Conservation (phyloP, 495 filamentous ascomycete genomes). For the Tuber magnatum region DNA sequence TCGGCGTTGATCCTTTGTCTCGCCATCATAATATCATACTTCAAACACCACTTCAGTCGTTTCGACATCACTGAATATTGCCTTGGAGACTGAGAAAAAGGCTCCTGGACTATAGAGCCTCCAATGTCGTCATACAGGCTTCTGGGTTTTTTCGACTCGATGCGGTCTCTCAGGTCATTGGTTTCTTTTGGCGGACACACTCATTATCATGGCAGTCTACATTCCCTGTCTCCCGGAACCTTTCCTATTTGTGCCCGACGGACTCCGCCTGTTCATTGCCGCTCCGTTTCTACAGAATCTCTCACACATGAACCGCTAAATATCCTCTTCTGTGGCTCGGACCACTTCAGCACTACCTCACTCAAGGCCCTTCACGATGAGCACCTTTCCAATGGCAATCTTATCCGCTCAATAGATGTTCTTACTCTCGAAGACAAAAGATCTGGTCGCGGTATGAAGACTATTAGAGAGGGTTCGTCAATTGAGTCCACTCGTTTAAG, state of each 20-base stretch:
- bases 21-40: background rate
- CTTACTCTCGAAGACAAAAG: conserved; percentile 71
- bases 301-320: conserved; percentile 52
- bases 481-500: conserved; percentile 10
- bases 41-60: background rate
- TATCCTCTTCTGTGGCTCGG: conserved; percentile 95
- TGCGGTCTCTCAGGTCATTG: background rate
- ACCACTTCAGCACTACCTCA: conserved; percentile 78
- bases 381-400: conserved; percentile 47
- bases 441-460: conserved; percentile 64
- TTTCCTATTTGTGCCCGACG: background rate
- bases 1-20: background rate
- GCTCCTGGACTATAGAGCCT: background rate
- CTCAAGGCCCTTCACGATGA: conserved; percentile 63
- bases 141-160: background rate
- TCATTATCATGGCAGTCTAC: background rate
- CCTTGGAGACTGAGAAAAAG: background rate
- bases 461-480: conserved; percentile 59
- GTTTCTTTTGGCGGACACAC: background rate
- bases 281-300: conserved; percentile 12
- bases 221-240: background rate
- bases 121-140: background rate
- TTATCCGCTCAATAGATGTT: conserved; percentile 79
- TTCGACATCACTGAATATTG: background rate
- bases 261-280: conserved; percentile 11